Evolutionary conservation across 1,139 yeast species (phyloP).

Genomic region (Saccharomyces hybrid): DNA sequence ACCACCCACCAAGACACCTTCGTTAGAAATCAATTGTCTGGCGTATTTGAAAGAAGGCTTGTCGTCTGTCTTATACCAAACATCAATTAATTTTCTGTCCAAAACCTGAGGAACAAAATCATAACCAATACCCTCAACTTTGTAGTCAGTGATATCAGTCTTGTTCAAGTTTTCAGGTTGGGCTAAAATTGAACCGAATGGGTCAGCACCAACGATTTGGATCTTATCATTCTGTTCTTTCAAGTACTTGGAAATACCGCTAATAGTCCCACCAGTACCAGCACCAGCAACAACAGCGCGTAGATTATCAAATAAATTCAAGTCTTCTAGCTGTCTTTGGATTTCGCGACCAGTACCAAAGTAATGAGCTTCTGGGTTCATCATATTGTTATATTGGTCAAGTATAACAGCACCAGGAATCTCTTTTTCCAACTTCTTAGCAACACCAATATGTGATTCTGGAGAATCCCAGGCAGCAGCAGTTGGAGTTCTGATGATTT

Average conservation of each 20-base stretch:
- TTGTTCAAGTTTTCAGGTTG: slow-evolving; percentile 68
- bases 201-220: slow-evolving; percentile 74
- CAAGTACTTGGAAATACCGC: slow-evolving; percentile 74
- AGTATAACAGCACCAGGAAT: slow-evolving; percentile 80
- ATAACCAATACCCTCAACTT: slow-evolving; percentile 90
- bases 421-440: slow-evolving; percentile 71
- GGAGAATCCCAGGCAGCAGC: slow-evolving; percentile 94
- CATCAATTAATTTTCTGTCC: slow-evolving; percentile 58
- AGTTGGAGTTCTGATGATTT: slow-evolving; percentile 84
- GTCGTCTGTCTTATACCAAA: slow-evolving; percentile 85
- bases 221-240: slow-evolving; percentile 63
- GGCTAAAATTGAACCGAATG: slow-evolving; percentile 80
- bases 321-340: slow-evolving; percentile 52
- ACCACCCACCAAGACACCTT: slow-evolving; percentile 85
- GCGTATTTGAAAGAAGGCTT: slow-evolving; percentile 74
- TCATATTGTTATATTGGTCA: slow-evolving; percentile 74
- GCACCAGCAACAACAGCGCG: slow-evolving; percentile 84
- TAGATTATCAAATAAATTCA: slow-evolving; percentile 52
- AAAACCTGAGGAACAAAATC: slow-evolving; percentile 83
- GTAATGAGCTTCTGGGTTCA: slow-evolving; percentile 81
- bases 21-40: slow-evolving; percentile 75
- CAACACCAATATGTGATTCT: slow-evolving; percentile 87
- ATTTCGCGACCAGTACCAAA: slow-evolving; percentile 82
- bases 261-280: slow-evolving; percentile 86
- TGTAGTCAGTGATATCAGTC: slow-evolving; percentile 49